Percentiles rank a stretch among this genome's conserved stretches.
These are phyloP conservation scores for Botrytis tulipae DNA, from an alignment of 2,329 filamentous ascomycete species.

Conservation along the genomic window DNA sequence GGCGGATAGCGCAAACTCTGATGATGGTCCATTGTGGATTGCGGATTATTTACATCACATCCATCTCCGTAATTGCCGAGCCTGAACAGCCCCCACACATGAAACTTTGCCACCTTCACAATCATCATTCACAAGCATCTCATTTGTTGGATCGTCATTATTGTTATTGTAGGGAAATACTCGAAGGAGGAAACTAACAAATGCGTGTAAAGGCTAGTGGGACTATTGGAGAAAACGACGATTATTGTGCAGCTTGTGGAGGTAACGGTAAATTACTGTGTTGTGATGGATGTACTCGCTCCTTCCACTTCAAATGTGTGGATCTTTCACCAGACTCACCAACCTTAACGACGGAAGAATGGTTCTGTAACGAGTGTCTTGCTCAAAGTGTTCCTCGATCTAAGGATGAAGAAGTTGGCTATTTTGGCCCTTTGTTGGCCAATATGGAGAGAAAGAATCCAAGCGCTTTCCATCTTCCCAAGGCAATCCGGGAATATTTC, in stretches of 20 bases:
- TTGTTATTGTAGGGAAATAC: neutral
- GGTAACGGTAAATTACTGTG: slow-evolving; percentile 83
- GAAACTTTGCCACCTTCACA: slow-evolving; percentile 28
- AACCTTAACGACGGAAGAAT: slow-evolving; percentile 65
- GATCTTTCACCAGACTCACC: slow-evolving; percentile 67
- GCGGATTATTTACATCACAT: slow-evolving; percentile 20
- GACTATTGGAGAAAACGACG: slow-evolving; percentile 72
- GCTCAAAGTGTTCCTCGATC: slow-evolving; percentile 45
- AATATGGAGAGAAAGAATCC: slow-evolving; percentile 67
- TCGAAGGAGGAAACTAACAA: slow-evolving; percentile 30
- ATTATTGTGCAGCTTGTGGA: slow-evolving; percentile 84
- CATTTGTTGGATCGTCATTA: slow-evolving; percentile 22
- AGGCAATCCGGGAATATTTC: slow-evolving; percentile 70
- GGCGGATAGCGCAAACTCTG: slow-evolving; percentile 33
- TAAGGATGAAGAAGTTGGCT: slow-evolving; percentile 47
- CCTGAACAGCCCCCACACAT: slow-evolving; percentile 32
- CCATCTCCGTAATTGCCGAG: slow-evolving; percentile 36
- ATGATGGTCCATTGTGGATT: slow-evolving; percentile 15
- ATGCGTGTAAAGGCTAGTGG: slow-evolving; percentile 43
- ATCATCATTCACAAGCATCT: slow-evolving; percentile 25
- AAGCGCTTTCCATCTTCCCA: slow-evolving; percentile 70
- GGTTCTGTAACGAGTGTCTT: slow-evolving; percentile 78
- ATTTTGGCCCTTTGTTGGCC: slow-evolving; percentile 62
- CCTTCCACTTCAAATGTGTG: slow-evolving; percentile 87
- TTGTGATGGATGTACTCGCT: slow-evolving; percentile 87